Conservation (phyloP, 768 basidiomycete genomes). For the Rhodotorula taiwanensis region DNA sequence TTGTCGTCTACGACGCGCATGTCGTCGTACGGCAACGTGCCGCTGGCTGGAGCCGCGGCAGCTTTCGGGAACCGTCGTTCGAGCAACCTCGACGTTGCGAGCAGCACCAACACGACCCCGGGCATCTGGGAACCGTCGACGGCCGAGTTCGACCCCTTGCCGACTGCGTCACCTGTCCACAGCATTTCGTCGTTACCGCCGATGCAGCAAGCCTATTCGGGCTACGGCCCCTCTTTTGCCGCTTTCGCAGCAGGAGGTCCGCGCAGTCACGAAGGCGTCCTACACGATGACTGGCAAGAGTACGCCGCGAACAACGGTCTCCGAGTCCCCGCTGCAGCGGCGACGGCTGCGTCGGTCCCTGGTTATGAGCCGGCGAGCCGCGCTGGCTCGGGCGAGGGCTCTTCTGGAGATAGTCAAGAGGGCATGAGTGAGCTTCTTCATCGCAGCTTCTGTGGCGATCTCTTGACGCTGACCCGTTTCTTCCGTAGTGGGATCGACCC, state of each 20-base stretch:
- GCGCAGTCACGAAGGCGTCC: slow-evolving; percentile 25
- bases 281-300: slow-evolving; percentile 29
- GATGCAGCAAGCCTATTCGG: background rate
- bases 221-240: background rate
- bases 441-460: background rate
- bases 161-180: too few relatives aligned
- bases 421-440: slow-evolving; percentile 18
- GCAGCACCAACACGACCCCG: background rate
- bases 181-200: background rate
- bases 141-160: too few relatives aligned
- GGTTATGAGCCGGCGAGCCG: background rate
- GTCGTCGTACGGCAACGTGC: slow-evolving; percentile 16
- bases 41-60: slow-evolving; percentile 10
- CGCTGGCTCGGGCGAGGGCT: background rate
- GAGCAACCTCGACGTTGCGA: background rate
- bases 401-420: slow-evolving; percentile 5
- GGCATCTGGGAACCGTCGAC: background rate
- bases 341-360: slow-evolving; percentile 6
- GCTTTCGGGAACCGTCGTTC: background rate
- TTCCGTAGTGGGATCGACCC: slow-evolving; percentile 18
- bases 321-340: background rate
- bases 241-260: background rate
- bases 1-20: slow-evolving; percentile 8
- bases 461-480: background rate
- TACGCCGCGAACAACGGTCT: slow-evolving; percentile 9